Conservation (phyloP, 306 rosid species). For the Carpinus fangiana region DNA sequence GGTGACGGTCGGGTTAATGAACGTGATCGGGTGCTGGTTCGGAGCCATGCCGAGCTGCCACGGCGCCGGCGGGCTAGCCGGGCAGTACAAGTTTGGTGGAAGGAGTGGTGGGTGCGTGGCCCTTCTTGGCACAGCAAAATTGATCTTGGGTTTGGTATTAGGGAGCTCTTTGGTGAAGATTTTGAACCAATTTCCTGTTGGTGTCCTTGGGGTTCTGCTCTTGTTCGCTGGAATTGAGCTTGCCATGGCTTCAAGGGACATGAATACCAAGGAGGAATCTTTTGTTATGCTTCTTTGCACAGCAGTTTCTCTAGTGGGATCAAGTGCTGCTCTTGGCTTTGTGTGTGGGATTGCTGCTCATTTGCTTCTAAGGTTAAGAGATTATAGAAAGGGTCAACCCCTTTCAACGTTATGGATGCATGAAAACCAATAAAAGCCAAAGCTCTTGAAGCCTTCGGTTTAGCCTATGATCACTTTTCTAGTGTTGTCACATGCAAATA, state of each 20-base stretch:
- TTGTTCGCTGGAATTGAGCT: slow-evolving; percentile 77
- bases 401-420: no score
- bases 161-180: slow-evolving; percentile 62
- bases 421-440: no score
- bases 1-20: slow-evolving; percentile 79
- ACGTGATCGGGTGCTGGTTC: slow-evolving; percentile 75
- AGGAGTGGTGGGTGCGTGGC: slow-evolving; percentile 89
- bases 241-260: slow-evolving; percentile 72
- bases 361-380: slow-evolving; percentile 45
- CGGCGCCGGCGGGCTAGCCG: slow-evolving; percentile 84
- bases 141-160: slow-evolving; percentile 55
- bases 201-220: slow-evolving; percentile 59
- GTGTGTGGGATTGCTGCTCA: slow-evolving; percentile 43
- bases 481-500: no score
- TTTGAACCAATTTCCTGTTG: slow-evolving; percentile 60
- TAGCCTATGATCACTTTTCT: no score
- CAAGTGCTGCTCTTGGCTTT: slow-evolving; percentile 73
- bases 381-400: neutral
- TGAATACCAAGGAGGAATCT: slow-evolving; percentile 57
- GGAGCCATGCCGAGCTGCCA: slow-evolving; percentile 84
- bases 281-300: slow-evolving; percentile 64
- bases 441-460: no score
- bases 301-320: slow-evolving; percentile 66
- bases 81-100: slow-evolving; percentile 86
- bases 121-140: slow-evolving; percentile 61